Evolutionary conservation across 23 red algal species (phyloP).

Genomic region (Gracilariopsis chorda): DNA sequence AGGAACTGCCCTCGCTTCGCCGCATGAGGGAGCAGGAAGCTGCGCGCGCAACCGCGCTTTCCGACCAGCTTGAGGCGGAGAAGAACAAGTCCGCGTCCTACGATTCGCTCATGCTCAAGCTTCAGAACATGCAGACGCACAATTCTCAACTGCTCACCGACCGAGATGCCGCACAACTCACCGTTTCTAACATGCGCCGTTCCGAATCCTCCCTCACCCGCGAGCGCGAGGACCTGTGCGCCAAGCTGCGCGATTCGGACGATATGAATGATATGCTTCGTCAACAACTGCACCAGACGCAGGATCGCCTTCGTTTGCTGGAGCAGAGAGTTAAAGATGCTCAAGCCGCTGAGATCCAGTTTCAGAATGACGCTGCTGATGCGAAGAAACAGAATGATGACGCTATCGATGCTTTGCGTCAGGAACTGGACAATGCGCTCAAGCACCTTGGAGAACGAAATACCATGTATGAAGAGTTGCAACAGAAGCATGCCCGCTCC

Average conservation of each 20-base stretch:
- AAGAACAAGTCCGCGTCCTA: not conserved
- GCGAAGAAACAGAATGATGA: not conserved
- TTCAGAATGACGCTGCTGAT: not conserved
- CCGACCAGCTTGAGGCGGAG: not conserved
- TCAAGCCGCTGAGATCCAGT: not conserved
- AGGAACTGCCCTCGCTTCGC: not conserved
- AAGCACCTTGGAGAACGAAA: conserved; percentile 23
- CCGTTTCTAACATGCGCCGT: not conserved
- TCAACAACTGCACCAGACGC: not conserved
- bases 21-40: not conserved
- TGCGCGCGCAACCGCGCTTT: not conserved
- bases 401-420: conserved; percentile 17
- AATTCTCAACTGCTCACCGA: not conserved
- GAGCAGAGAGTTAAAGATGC: not conserved
- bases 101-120: not conserved
- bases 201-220: not conserved
- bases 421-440: conserved; percentile 33
- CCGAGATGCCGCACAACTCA: not conserved
- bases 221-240: not conserved
- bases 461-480: not conserved
- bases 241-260: not conserved
- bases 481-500: not conserved
- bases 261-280: not conserved
- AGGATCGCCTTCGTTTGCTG: not conserved
- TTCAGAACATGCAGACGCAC: not conserved